Percentiles rank a stretch among this genome's conserved stretches.
phyloP scores from a whole-genome alignment of 2,329 filamentous ascomycete genomes.

The Shiraia bambusicola region DNA sequence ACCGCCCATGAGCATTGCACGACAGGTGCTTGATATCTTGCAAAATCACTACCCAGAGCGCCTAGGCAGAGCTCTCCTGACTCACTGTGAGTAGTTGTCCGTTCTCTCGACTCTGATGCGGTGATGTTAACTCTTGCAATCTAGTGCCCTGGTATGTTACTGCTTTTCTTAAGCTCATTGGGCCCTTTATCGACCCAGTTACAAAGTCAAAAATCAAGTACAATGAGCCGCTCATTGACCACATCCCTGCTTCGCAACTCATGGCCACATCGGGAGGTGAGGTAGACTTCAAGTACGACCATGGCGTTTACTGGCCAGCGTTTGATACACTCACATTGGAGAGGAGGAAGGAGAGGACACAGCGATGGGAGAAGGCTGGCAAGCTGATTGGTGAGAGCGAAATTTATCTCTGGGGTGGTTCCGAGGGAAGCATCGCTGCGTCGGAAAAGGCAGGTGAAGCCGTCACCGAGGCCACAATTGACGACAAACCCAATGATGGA shows the following conservation, averaged over 20 bases:
- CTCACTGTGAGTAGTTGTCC: slow-evolving; percentile 66
- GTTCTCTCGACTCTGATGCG: not conserved
- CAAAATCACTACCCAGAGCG: slow-evolving; percentile 96
- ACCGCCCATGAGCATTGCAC: slow-evolving; percentile 73
- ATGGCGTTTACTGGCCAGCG: slow-evolving; percentile 84
- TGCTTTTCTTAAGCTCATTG: slow-evolving; percentile 95
- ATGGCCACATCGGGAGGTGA: slow-evolving; percentile 77
- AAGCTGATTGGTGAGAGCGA: slow-evolving; percentile 84
- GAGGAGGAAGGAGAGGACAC: slow-evolving; percentile 61
- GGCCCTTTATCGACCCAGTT: slow-evolving; percentile 91
- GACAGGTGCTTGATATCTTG: slow-evolving; percentile 84
- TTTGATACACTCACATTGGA: slow-evolving; percentile 70
- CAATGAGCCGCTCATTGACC: slow-evolving; percentile 84
- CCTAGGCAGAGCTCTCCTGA: slow-evolving; percentile 82
- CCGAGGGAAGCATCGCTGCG: slow-evolving; percentile 29
- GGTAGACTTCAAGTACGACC: slow-evolving; percentile 89
- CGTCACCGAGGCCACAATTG: not conserved
- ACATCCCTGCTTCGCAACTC: slow-evolving; percentile 79
- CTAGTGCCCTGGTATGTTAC: slow-evolving; percentile 88
- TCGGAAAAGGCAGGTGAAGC: slow-evolving; percentile 2
- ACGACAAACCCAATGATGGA: slow-evolving; percentile 1
- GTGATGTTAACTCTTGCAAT: slow-evolving; percentile 4
- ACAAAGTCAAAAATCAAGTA: slow-evolving; percentile 96
- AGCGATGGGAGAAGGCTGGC: slow-evolving; percentile 78
- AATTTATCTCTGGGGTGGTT: slow-evolving; percentile 77